Base-by-base conservation (phyloP, 1,284 basidiomycete species). In the Anthracocystis walkeri region DNA sequence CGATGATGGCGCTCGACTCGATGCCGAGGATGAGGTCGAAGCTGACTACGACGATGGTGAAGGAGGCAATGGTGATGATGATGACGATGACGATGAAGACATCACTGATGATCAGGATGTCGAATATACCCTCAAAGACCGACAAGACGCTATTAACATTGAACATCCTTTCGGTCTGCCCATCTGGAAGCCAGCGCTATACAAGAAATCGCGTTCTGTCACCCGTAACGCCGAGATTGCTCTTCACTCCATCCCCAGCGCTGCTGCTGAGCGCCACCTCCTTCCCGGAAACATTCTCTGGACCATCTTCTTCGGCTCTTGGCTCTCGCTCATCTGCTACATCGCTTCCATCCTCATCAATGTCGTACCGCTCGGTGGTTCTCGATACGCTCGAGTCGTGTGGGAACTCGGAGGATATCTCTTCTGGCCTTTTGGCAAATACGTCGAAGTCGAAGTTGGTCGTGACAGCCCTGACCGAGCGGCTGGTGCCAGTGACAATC, bases 131-230 rank as follows among this genome's bases (percentile, higher is more conserved):
- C 87, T 99, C 77, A 95, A 93, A 86, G 95, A 98, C 80, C 91
- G 97, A 31, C 97, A 99, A 86, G 97, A 97, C 49, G 89, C 89
- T 78, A 97, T 99, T 86, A 99, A 99, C 87, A 95, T 97, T 84
- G 94, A 97, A 85, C 97, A 99, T 86, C 97, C 97, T 7, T 99
- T 99, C 86, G 97, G 97, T 88, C 89, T 99, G 75, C 97, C 94
- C 49, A 98, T 99, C 84, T 99, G 97, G 97, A 99, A 99, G 86
- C 97, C 97, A 14, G 97, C 97, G 0, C 87, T 99, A 58, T 99
- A 99, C 90, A 96, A 97, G 87, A 99, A 99, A 86, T 93, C 93
- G 29, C 92, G 97, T 51, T 95, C 95, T 2, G 93, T 99, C 76
- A 97, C 96, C 46, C 92, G 95, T 61, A 92, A 95, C 86, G 97